A percentile compares a stretch with the other conserved stretches of the same genome.
phyloP scores from a whole-genome alignment of 2,329 filamentous ascomycete genomes.

The Hymenoscyphus fraxineus region DNA sequence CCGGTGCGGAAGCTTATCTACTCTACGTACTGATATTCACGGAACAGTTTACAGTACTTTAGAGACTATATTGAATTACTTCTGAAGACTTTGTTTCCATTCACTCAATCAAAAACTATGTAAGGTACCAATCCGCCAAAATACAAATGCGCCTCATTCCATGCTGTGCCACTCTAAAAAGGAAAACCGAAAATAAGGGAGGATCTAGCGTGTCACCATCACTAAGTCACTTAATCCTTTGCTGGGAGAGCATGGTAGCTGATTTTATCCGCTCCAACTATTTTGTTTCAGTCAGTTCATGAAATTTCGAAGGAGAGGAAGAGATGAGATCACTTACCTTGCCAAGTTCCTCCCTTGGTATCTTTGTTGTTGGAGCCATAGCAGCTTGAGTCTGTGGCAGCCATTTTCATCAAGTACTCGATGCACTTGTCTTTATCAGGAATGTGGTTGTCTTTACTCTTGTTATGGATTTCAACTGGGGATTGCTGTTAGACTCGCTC shows the following conservation, averaged over 20 bases:
- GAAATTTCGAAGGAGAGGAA: neutral
- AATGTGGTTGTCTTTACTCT: constrained; percentile 1
- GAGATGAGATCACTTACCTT: neutral
- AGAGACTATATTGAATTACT: neutral
- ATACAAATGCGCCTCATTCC: neutral
- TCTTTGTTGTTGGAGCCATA: constrained; percentile 4
- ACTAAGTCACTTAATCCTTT: neutral
- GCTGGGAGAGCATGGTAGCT: constrained; percentile 3
- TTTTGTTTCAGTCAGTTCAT: neutral
- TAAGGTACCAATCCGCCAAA: neutral
- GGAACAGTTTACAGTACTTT: neutral
- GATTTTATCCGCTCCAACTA: neutral
- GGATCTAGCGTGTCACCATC: neutral
- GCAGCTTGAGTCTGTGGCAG: neutral
- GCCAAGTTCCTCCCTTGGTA: constrained; percentile 7
- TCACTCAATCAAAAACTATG: neutral
- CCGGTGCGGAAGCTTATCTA: neutral
- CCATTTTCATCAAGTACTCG: constrained; percentile 6
- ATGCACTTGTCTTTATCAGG: constrained; percentile 3
- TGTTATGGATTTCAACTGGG: constrained; percentile 6
- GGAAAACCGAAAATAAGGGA: neutral
- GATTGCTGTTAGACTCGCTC: neutral
- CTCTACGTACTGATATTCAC: neutral
- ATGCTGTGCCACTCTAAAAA: neutral
- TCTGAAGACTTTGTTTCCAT: neutral